Percentiles rank a stretch among this genome's conserved stretches.
Evolutionary conservation across 2,329 filamentous ascomycete species (phyloP).

Genomic region (Diaporthe helianthi): DNA sequence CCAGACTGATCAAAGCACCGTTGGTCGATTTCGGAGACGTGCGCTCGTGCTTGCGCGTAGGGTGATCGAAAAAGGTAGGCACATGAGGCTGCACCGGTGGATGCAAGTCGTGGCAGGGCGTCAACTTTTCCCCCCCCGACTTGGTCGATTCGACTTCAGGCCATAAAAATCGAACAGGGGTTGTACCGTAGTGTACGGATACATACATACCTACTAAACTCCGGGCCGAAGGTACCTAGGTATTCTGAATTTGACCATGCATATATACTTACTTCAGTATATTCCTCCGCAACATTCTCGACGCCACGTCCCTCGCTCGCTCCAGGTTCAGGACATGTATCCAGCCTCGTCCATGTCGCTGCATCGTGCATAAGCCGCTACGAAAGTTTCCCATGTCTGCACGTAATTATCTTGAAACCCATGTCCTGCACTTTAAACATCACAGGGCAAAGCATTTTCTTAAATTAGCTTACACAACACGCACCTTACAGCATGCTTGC

Average conservation of each 20-base stretch:
- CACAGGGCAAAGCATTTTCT: slow-evolving; percentile 1
- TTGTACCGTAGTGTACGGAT: too few relatives aligned
- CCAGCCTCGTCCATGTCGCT: slow-evolving; percentile 10
- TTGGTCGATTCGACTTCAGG: background rate
- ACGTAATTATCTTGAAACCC: slow-evolving; percentile 19
- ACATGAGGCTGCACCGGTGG: background rate
- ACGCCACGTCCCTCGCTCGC: background rate
- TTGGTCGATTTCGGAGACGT: background rate
- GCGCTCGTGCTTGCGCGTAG: background rate
- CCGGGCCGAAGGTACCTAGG: too few relatives aligned
- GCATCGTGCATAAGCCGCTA: slow-evolving; percentile 20
- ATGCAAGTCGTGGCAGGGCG: background rate
- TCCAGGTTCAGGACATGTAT: too few relatives aligned
- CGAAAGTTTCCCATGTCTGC: slow-evolving; percentile 14
- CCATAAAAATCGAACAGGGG: slow-evolving; percentile 6
- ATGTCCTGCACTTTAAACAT: slow-evolving; percentile 8
- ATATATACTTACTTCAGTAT: too few relatives aligned
- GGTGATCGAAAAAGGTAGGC: background rate
- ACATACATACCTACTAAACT: too few relatives aligned
- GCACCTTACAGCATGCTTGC: background rate
- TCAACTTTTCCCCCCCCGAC: background rate
- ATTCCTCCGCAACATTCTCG: background rate
- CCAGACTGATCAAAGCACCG: slow-evolving; percentile 21
- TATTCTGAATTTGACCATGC: background rate
- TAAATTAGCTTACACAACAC: background rate